Percentiles rank a stretch among this genome's conserved stretches.
Conservation (phyloP, 306 rosid genomes). For the Dalbergia cochinchinensis region DNA sequence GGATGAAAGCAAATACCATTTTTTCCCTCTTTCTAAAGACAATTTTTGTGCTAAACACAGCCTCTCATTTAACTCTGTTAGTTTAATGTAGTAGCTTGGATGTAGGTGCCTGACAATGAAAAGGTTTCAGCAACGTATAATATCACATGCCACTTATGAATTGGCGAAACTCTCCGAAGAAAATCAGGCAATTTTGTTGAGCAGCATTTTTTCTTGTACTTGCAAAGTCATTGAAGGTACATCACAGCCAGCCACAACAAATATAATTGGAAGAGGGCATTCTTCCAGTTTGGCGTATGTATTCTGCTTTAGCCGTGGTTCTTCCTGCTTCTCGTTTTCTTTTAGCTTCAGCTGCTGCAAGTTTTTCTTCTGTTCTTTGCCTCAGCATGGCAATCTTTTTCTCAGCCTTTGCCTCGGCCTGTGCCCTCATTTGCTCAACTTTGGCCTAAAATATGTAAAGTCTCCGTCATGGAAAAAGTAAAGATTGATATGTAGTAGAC, state of each 20-base stretch:
- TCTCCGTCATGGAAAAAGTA: constrained; percentile 13
- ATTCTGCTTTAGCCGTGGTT: constrained; percentile 63
- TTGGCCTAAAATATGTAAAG: constrained; percentile 57
- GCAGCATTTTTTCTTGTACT: background rate
- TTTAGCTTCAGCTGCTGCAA: constrained; percentile 75
- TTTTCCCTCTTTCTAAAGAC: background rate
- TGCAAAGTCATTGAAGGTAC: background rate
- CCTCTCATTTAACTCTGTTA: background rate
- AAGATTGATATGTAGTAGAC: background rate
- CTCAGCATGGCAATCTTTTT: constrained; percentile 82
- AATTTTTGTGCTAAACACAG: background rate
- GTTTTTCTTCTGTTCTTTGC: constrained; percentile 86
- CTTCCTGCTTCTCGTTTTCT: constrained; percentile 69
- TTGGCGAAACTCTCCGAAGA: background rate
- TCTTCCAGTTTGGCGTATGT: constrained; percentile 69
- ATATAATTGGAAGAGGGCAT: constrained; percentile 31
- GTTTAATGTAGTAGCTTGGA: background rate
- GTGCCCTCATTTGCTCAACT: constrained; percentile 86
- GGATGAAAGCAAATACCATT: background rate
- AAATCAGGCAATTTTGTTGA: background rate
- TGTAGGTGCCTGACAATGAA: background rate
- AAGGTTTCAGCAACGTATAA: background rate
- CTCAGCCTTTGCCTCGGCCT: constrained; percentile 79
- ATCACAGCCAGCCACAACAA: background rate
- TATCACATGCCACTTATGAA: background rate